Percentiles rank a stretch among this genome's conserved stretches.
phyloP scores from a whole-genome alignment of 257 asterid genomes.

The Osmanthus fragrans region DNA sequence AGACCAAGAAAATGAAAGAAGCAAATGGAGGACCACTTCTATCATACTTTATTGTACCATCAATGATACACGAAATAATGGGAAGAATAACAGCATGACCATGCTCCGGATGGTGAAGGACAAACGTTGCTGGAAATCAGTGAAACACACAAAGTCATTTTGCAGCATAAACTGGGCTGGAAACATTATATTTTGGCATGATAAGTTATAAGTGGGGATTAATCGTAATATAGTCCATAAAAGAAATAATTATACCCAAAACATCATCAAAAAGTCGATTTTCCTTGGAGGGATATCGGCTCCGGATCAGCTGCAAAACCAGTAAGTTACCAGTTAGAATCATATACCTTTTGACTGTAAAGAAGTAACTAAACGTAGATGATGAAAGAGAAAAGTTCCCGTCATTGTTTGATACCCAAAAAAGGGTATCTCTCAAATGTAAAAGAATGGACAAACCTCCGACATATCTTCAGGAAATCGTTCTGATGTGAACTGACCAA shows the following conservation, averaged over 20 bases:
- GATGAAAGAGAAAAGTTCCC: neutral
- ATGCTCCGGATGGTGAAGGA: slow-evolving; percentile 99
- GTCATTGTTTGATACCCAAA: neutral
- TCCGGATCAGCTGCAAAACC: slow-evolving; percentile 77
- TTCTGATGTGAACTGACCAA: slow-evolving; percentile 96
- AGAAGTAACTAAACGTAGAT: neutral
- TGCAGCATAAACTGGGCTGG: slow-evolving; percentile 19
- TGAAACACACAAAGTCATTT: slow-evolving; percentile 22
- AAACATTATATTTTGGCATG: neutral
- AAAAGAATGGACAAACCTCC: slow-evolving; percentile 57
- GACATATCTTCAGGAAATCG: slow-evolving; percentile 95
- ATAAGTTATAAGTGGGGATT: neutral
- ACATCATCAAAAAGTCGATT: slow-evolving; percentile 93
- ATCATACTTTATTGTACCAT: slow-evolving; percentile 77
- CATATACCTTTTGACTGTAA: slow-evolving; percentile 11
- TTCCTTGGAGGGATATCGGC: slow-evolving; percentile 82
- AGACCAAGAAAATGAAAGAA: slow-evolving; percentile 90
- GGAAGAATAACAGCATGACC: slow-evolving; percentile 96
- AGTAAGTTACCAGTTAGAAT: slow-evolving; percentile 17
- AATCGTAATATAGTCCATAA: slow-evolving; percentile 5
- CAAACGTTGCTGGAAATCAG: slow-evolving; percentile 79
- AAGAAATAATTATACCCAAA: slow-evolving; percentile 51
- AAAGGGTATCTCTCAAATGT: slow-evolving; percentile 14
- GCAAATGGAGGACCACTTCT: slow-evolving; percentile 78
- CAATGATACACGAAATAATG: slow-evolving; percentile 86